These are phyloP conservation scores for Penicillium silybi DNA, from an alignment of 495 filamentous ascomycete species.

Conservation along the genomic window DNA sequence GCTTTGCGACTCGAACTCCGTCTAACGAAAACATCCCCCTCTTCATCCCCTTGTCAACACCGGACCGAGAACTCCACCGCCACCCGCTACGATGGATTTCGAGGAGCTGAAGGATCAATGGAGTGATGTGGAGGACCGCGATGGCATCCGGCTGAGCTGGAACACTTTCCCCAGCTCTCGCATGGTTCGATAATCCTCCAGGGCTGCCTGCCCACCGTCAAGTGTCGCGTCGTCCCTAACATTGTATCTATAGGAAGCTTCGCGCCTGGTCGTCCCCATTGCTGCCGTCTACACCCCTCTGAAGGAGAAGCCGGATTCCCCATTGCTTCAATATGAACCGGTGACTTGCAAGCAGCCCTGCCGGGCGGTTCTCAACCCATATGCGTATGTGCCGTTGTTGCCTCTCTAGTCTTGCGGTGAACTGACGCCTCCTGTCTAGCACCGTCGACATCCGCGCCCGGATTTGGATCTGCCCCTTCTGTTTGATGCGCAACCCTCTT, in stretches of 20 bases:
- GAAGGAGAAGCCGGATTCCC: slow-evolving; percentile 89
- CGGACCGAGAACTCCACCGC: slow-evolving; percentile 25
- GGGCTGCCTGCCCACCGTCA: slow-evolving; percentile 5
- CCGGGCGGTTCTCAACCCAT: slow-evolving; percentile 94
- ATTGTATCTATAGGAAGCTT: slow-evolving; percentile 70
- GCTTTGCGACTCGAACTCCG: slow-evolving; percentile 15
- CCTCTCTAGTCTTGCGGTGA: slow-evolving; percentile 1
- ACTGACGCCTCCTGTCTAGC: slow-evolving; percentile 45
- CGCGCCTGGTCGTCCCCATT: slow-evolving; percentile 93
- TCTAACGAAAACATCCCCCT: slow-evolving; percentile 18
- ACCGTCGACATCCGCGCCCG: slow-evolving; percentile 93
- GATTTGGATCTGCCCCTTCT: slow-evolving; percentile 99
- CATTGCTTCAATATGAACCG: slow-evolving; percentile 91
- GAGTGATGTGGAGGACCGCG: slow-evolving; percentile 93
- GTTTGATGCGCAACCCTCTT: slow-evolving; percentile 88
- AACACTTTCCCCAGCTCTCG: slow-evolving; percentile 98
- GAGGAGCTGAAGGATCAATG: slow-evolving; percentile 91
- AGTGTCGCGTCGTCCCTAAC: slow-evolving; percentile 22
- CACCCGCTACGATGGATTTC: slow-evolving; percentile 60
- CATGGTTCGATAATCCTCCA: slow-evolving; percentile 59
- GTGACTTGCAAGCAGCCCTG: slow-evolving; percentile 97
- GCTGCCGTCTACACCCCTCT: slow-evolving; percentile 94
- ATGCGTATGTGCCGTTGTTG: slow-evolving; percentile 60
- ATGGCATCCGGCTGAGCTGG: slow-evolving; percentile 97
- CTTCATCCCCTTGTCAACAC: slow-evolving; percentile 28